Conservation (phyloP, 106 monocot species). For the Chionographis japonica region DNA sequence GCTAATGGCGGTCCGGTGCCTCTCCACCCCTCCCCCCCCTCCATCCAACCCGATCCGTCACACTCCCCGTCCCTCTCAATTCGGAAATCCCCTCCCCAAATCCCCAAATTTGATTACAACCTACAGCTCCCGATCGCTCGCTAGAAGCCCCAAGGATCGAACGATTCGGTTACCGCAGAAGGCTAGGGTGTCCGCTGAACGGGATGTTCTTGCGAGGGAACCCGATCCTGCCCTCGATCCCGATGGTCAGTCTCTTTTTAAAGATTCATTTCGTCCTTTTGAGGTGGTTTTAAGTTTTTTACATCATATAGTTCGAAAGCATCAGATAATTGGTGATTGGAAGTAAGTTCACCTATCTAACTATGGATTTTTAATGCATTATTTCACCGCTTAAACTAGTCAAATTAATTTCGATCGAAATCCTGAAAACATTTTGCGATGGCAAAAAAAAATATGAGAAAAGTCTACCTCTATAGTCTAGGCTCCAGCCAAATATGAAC, state of each 20-base stretch:
- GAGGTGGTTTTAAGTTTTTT: no score
- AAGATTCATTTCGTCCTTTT: no score
- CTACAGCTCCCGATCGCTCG: background rate
- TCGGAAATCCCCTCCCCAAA: background rate
- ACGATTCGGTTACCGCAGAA: background rate
- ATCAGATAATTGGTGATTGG: no score
- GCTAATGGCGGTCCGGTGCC: conserved; percentile 8
- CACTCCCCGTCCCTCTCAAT: background rate
- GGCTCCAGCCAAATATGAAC: no score
- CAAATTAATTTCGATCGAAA: no score
- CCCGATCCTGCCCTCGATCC: background rate
- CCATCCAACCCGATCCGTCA: background rate
- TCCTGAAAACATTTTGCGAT: no score
- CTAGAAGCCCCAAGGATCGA: background rate
- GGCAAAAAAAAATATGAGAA: no score
- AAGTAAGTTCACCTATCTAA: no score
- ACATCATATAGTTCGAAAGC: no score
- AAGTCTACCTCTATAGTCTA: no score
- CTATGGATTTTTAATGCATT: no score
- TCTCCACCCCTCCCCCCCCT: conserved; percentile 9
- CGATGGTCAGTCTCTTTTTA: conserved; percentile 5
- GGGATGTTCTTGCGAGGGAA: conserved; percentile 5
- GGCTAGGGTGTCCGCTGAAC: conserved; percentile 1
- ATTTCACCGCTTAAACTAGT: no score
- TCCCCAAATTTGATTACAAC: background rate